Evolutionary conservation across 257 asterid genomes (phyloP).

Genomic region (Lycium ferocissimum): DNA sequence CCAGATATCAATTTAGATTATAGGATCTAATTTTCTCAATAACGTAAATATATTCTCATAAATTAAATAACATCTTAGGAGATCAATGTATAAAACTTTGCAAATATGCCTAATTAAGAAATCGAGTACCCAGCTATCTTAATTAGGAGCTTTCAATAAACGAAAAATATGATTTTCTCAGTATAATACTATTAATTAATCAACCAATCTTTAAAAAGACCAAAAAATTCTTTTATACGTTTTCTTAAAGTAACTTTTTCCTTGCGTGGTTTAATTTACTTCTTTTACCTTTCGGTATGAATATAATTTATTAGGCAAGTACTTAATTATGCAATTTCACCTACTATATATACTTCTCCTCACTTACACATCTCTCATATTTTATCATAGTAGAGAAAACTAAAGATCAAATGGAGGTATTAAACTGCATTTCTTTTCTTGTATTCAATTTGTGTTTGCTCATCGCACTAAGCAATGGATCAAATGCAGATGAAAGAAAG

Average conservation of each 20-base stretch:
- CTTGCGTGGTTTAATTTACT: background rate
- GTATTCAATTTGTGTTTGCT: slow-evolving; percentile 38
- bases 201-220: too few relatives aligned
- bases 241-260: background rate
- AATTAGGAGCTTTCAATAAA: too few relatives aligned
- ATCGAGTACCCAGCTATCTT: background rate
- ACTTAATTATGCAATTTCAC: background rate
- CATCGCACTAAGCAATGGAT: slow-evolving; percentile 31
- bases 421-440: slow-evolving; percentile 34
- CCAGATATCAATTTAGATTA: too few relatives aligned
- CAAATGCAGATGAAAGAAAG: slow-evolving; percentile 51
- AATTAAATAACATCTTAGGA: background rate
- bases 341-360: background rate
- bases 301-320: background rate
- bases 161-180: background rate
- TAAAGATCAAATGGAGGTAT: slow-evolving; percentile 36
- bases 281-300: background rate
- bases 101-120: background rate
- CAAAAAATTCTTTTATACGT: background rate
- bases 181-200: background rate
- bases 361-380: background rate
- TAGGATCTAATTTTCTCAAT: too few relatives aligned
- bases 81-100: background rate
- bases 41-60: background rate
- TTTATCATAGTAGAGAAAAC: background rate